Evolutionary conservation across 2,329 filamentous ascomycete species (phyloP), one percentile per base, ranked within the genome.

Genomic region (Blumeria hordei): DNA sequence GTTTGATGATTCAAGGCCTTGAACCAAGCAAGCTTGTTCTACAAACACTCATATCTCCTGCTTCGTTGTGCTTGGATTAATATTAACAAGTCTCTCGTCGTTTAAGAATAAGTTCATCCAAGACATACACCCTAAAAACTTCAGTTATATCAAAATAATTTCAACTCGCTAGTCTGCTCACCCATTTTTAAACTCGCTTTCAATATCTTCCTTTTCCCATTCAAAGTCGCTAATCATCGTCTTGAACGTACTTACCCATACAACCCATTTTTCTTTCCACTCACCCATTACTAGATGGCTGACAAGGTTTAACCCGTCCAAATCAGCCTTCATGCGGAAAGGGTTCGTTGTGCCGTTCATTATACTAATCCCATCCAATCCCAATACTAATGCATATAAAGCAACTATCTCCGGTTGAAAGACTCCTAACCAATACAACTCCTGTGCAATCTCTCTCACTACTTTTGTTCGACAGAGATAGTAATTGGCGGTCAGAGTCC

Each of bases 401-500:
- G 75, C 74, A 11, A 73, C 68, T n/a, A 74, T 73, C 9, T 72
- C 69, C 9, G 71, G 67, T 0, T 62, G 63, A 11, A 64, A 68
- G 16, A 77, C 69, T 0, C 63, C 62, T 0, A 66, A 64, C 8
- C 64, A 62, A 11, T 55, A 47, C 33, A 67, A 64, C 11, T 63
- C 62, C 39, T 44, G 28, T 16, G 76, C 75, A 1, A 88, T 66
- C 7, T 62, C 59, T 9, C 63, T 62, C 0, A 84, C 77, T 0
- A 74, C 65, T 11, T 64, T 60, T 3, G 69, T 72, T 50, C 62
- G 66, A 28, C 77, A 58, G 33, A 81, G 64, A 12, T 66, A 61
- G 3, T 74, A 74, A 60, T 80, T 80, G 0, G 71, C 77, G 0
- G 74, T 77, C 64, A 80, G 61, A 1, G 76, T 80, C 76, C 77